Evolutionary conservation across 495 filamentous ascomycete species (phyloP).

Genomic region (Talaromyces thailandensis): DNA sequence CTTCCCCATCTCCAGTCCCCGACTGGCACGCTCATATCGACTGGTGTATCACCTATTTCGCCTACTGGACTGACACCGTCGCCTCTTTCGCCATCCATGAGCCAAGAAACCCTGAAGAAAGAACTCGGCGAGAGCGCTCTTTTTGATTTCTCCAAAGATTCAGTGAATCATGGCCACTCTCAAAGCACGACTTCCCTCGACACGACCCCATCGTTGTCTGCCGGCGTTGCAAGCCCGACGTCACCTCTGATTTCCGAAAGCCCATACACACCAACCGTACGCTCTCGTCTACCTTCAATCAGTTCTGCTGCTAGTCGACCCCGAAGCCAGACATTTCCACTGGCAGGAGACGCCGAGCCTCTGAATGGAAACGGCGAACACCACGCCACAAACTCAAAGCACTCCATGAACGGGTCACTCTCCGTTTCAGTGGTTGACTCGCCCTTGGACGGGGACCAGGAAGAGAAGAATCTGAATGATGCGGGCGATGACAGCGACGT

Average conservation of each 20-base stretch:
- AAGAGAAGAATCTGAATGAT: conserved; percentile 3
- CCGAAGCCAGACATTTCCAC: conserved; percentile 87
- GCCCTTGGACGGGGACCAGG: conserved; percentile 45
- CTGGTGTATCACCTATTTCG: conserved; percentile 65
- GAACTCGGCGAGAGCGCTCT: conserved; percentile 37
- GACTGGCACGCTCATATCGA: conserved; percentile 11
- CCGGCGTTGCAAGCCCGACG: conserved; percentile 71
- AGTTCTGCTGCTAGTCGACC: conserved; percentile 55
- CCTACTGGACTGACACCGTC: conserved; percentile 53
- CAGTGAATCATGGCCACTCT: conserved; percentile 47
- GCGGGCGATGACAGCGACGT: conserved; percentile 17
- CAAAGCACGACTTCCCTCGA: conserved; percentile 50
- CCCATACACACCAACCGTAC: conserved; percentile 60
- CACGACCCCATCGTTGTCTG: conserved; percentile 57
- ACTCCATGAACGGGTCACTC: conserved; percentile 38
- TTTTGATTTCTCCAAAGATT: conserved; percentile 39
- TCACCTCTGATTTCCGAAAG: conserved; percentile 76
- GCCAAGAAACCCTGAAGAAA: conserved; percentile 53
- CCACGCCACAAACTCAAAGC: conserved; percentile 42
- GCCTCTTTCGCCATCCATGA: conserved; percentile 56
- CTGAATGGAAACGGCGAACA: conserved; percentile 54
- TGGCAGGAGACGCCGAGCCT: conserved; percentile 61
- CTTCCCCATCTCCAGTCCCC: conserved; percentile 50
- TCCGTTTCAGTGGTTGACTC: conserved; percentile 63
- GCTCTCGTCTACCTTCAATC: conserved; percentile 48